Conservation (phyloP, 2,329 filamentous ascomycete genomes). For the Cladosporium colombiae region DNA sequence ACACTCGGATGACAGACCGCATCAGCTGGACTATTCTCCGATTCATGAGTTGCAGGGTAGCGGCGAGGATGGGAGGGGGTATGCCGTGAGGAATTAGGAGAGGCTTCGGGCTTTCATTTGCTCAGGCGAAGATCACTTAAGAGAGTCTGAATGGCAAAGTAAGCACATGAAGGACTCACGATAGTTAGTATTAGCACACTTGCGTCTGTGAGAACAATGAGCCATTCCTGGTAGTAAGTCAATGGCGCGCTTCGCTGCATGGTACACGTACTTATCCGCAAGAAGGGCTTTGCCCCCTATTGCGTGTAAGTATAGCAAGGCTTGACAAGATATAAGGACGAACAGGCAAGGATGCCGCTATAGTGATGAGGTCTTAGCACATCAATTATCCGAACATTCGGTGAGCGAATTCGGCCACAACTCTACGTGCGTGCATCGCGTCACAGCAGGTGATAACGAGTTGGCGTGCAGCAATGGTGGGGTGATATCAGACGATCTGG, state of each 20-base stretch:
- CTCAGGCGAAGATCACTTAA: not conserved
- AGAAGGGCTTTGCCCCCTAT: not conserved
- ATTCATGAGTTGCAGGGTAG: conserved; percentile 13
- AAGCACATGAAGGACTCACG: too few species aligned
- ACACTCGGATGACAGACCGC: conserved; percentile 4
- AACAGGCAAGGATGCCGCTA: not conserved
- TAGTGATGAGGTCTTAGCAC: not conserved
- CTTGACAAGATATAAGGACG: not conserved
- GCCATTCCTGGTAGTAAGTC: not conserved
- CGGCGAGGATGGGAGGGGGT: not conserved
- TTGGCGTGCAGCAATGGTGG: not conserved
- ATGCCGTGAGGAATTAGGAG: conserved; percentile 4
- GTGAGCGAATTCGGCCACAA: not conserved
- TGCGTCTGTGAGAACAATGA: not conserved
- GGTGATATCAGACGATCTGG: not conserved
- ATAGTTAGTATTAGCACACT: too few species aligned
- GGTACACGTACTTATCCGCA: not conserved
- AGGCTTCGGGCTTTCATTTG: not conserved
- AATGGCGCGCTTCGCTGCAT: not conserved
- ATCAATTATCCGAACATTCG: not conserved
- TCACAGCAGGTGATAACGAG: not conserved
- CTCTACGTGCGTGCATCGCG: not conserved
- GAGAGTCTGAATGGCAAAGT: too few species aligned
- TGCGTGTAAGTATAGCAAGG: not conserved
- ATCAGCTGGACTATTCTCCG: conserved; percentile 7